Conservation (phyloP, 2,329 filamentous ascomycete species). For the Rosellinia necatrix region DNA sequence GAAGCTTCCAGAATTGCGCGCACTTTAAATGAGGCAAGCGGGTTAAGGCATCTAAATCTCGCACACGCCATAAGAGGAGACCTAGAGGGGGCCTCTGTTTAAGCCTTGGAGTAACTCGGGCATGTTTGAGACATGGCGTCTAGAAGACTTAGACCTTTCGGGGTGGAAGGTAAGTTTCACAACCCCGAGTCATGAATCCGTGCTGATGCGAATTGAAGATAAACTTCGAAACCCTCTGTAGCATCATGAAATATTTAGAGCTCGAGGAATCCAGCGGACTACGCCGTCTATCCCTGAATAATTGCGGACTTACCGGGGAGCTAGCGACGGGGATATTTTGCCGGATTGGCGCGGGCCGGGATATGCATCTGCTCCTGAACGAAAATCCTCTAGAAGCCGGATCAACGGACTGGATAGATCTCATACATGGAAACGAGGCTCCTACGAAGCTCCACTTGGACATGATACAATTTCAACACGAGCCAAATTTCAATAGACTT, state of each 20-base stretch:
- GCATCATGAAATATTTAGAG: constrained; percentile 53
- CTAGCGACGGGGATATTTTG: constrained; percentile 56
- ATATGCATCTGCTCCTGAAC: constrained; percentile 54
- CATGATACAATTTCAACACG: constrained; percentile 61
- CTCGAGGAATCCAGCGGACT: constrained; percentile 47
- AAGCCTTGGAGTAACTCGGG: constrained; percentile 48
- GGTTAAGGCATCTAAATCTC: constrained; percentile 55
- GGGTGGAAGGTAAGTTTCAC: constrained; percentile 52
- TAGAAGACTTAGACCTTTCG: constrained; percentile 60
- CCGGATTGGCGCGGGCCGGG: constrained; percentile 53
- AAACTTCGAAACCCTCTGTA: constrained; percentile 54
- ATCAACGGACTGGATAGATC: constrained; percentile 54
- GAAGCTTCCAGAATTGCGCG: constrained; percentile 52
- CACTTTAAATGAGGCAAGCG: constrained; percentile 49
- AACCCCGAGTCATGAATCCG: not conserved
- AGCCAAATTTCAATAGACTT: constrained; percentile 56
- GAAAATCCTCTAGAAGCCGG: constrained; percentile 59
- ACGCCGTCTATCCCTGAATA: constrained; percentile 53
- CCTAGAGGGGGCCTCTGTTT: constrained; percentile 51
- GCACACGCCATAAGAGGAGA: constrained; percentile 55
- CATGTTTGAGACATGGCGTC: constrained; percentile 44
- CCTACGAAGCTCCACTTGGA: constrained; percentile 57
- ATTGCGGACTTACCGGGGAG: constrained; percentile 56
- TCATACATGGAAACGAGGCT: constrained; percentile 52
- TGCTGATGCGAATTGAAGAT: constrained; percentile 43